These are phyloP conservation scores for Panus rudis DNA, from an alignment of 768 basidiomycete genomes.

Conservation along the genomic window DNA sequence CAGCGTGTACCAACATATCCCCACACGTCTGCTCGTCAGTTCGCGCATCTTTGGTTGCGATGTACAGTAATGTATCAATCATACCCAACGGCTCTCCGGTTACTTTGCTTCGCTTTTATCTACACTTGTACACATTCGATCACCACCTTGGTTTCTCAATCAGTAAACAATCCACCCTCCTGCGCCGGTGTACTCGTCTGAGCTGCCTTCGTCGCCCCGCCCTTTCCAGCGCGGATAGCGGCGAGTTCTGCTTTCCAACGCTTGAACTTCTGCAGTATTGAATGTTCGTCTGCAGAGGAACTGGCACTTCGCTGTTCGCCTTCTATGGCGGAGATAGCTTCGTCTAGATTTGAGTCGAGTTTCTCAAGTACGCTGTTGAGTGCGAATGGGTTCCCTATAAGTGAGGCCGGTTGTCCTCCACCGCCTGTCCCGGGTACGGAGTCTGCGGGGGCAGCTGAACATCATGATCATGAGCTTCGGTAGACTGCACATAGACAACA, in stretches of 20 bases:
- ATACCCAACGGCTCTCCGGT: too few relatives aligned
- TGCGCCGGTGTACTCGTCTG: constrained; percentile 5
- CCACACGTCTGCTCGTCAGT: too few relatives aligned
- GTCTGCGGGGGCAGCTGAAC: constrained; percentile 17
- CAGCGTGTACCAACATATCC: too few relatives aligned
- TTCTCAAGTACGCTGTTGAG: constrained; percentile 36
- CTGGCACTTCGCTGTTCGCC: constrained; percentile 33
- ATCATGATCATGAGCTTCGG: constrained; percentile 4
- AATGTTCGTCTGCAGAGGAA: constrained; percentile 26
- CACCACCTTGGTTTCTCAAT: constrained; percentile 9
- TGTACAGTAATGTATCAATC: too few relatives aligned
- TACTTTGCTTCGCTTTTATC: neutral
- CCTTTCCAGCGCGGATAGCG: constrained; percentile 28
- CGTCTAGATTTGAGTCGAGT: constrained; percentile 36
- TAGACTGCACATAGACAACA: neutral
- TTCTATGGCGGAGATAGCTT: constrained; percentile 38
- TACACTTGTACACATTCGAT: neutral
- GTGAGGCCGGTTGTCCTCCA: constrained; percentile 15
- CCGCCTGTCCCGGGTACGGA: constrained; percentile 18
- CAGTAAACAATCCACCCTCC: constrained; percentile 23
- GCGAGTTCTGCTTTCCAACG: constrained; percentile 37
- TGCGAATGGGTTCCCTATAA: constrained; percentile 41
- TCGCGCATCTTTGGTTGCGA: too few relatives aligned
- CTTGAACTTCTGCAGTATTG: constrained; percentile 32
- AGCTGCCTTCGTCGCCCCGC: constrained; percentile 3